Evolutionary conservation across 1,284 basidiomycete species (phyloP).

Genomic region (Papiliotrema fonsecae): DNA sequence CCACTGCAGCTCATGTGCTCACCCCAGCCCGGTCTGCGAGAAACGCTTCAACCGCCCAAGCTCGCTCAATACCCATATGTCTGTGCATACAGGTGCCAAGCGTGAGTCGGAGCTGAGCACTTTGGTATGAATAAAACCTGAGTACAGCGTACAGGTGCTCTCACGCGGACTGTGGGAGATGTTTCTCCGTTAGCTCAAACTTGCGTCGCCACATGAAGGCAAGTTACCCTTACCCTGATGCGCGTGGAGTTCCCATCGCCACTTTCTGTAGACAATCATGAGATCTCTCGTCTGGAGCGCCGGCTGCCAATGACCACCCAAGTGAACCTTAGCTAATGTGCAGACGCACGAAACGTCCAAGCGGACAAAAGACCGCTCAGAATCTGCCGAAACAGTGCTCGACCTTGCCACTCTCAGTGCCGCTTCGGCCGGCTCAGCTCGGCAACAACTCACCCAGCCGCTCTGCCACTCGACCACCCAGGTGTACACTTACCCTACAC

Average conservation of each 20-base stretch:
- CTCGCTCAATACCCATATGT: slow-evolving; percentile 62
- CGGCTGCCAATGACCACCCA: no score
- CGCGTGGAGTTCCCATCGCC: not conserved
- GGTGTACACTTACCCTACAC: no score
- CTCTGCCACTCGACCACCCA: no score
- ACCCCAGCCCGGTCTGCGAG: slow-evolving; percentile 53
- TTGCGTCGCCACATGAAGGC: slow-evolving; percentile 57
- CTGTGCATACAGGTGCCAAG: slow-evolving; percentile 60
- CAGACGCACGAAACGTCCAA: no score
- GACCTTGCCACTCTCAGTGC: no score
- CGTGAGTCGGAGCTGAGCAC: slow-evolving; percentile 49
- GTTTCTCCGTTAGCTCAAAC: slow-evolving; percentile 61
- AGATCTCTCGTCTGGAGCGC: not conserved
- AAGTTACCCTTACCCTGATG: not conserved
- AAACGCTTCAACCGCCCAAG: slow-evolving; percentile 62
- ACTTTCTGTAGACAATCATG: not conserved
- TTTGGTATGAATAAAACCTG: slow-evolving; percentile 7
- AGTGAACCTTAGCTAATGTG: no score
- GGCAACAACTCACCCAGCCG: no score
- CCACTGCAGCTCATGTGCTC: no score
- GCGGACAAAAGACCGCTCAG: no score
- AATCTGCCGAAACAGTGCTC: no score
- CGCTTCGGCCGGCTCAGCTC: no score
- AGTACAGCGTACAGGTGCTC: slow-evolving; percentile 55
- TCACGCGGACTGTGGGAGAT: slow-evolving; percentile 52